Percentiles rank a stretch among this genome's conserved stretches.
phyloP scores from a whole-genome alignment of 139 green algal genomes.

The Chlorella ohadii region DNA sequence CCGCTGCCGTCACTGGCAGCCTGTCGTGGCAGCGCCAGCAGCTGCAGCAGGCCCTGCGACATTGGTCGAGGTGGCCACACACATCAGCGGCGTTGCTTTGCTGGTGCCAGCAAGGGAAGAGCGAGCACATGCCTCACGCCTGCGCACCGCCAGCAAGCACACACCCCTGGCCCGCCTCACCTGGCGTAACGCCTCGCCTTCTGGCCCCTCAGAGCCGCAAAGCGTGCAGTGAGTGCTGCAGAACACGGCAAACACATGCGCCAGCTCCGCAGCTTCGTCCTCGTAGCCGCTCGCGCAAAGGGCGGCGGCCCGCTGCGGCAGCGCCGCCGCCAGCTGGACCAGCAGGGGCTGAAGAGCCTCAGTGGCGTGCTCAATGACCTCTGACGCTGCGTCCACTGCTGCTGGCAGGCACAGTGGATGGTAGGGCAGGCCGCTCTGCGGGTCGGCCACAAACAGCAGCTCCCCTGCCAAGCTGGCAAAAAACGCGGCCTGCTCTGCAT shows the following conservation, averaged over 20 bases:
- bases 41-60: slow-evolving; percentile 27
- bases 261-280: background rate
- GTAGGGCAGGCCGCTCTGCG: background rate
- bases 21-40: slow-evolving; percentile 7
- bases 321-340: slow-evolving; percentile 2
- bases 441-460: slow-evolving; percentile 20
- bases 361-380: slow-evolving; percentile 32
- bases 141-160: too few relatives aligned
- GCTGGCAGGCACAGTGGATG: background rate
- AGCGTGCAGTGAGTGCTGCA: slow-evolving; percentile 18
- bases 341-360: slow-evolving; percentile 29
- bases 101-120: too few relatives aligned
- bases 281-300: background rate
- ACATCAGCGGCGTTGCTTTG: too few relatives aligned
- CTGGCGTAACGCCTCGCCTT: slow-evolving; percentile 27
- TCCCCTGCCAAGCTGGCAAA: slow-evolving; percentile 11
- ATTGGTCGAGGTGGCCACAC: too few relatives aligned
- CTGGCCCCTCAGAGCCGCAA: background rate
- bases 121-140: too few relatives aligned
- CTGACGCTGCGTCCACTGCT: slow-evolving; percentile 30
- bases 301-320: background rate
- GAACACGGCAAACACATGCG: slow-evolving; percentile 17
- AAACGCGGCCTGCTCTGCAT: background rate
- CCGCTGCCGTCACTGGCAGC: background rate
- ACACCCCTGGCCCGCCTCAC: background rate